Base-by-base conservation (phyloP, 202 grass and related monocot genomes). In the Schoenoplectus tabernaemontani region DNA sequence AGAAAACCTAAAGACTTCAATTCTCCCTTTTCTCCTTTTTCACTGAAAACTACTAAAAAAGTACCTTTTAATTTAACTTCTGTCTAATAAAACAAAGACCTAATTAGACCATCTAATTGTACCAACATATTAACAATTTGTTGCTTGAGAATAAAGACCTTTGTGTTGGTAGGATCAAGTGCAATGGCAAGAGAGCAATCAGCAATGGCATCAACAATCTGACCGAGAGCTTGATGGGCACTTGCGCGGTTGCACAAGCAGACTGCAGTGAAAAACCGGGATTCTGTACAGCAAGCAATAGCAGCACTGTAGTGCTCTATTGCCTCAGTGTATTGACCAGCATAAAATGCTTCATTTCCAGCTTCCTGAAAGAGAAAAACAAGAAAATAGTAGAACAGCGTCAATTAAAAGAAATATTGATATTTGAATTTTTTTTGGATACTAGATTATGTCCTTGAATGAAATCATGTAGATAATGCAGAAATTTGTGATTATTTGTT, bases 341-440 rank as follows among this genome's bases (percentile, higher is more conserved):
- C 77, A 65, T 92, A 89, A 86, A 97, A 97, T 60, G 94, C 91
- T 89, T 90, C 89, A 70, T 94, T 97, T 57, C 94, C 94, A 76
- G 89, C 81, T 78, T 78, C 87, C 94, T 97, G 64, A 86, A 80
- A 64, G 84, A 34, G 24, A 80, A 13, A 11, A 86, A 84, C 9
- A 59, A 38, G 50, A 84, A 2, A 79, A 76, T 65, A 48, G 42
- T 82, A 81, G 5, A 26, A 20, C 32, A 73, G 50, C 23, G 78
- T 64, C 3, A 65, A 42, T 53, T 73, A n/a, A 48, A 63, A 36
- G 17, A 65, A 37, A n/a, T n/a, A 6, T 39, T 39, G 16, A 65
- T 2, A 65, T 65, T 38, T 65, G 4, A 19, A 38, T 7, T 65
- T 65, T 10, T 26, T 75, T 72, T 23, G 20, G 36, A 26, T 26